phyloP scores from a whole-genome alignment of 2,329 filamentous ascomycete genomes.

The Chrysoporthe austroafricana region DNA sequence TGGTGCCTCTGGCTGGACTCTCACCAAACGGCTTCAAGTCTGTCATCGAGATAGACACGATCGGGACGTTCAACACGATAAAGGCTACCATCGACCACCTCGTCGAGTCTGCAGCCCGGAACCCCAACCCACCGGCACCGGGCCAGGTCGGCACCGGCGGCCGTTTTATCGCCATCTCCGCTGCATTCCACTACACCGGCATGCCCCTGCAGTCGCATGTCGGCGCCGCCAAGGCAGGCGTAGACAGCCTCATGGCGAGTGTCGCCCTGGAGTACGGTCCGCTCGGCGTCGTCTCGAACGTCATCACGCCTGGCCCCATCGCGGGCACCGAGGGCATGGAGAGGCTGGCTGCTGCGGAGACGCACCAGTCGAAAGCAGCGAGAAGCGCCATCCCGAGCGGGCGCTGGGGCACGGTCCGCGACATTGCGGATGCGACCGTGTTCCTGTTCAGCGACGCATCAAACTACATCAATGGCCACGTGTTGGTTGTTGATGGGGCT shows the following conservation, averaged over 20 bases:
- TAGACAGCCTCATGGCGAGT: slow-evolving; percentile 81
- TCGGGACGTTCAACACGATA: slow-evolving; percentile 92
- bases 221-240: slow-evolving; percentile 86
- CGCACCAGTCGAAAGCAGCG: slow-evolving; percentile 40
- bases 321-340: slow-evolving; percentile 80
- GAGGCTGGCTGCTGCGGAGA: slow-evolving; percentile 54
- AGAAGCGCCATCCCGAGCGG: slow-evolving; percentile 68
- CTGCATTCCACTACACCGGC: slow-evolving; percentile 88
- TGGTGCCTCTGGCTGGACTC: slow-evolving; percentile 81
- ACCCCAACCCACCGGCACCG: slow-evolving; percentile 61
- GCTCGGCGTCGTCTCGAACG: slow-evolving; percentile 82
- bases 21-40: slow-evolving; percentile 90
- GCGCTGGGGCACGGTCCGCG: slow-evolving; percentile 76
- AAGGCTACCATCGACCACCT: slow-evolving; percentile 89
- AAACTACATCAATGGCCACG: slow-evolving; percentile 83
- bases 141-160: slow-evolving; percentile 67
- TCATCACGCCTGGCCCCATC: slow-evolving; percentile 87
- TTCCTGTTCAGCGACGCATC: slow-evolving; percentile 86
- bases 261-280: slow-evolving; percentile 91
- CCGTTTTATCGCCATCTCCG: slow-evolving; percentile 87
- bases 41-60: slow-evolving; percentile 93
- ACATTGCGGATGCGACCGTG: slow-evolving; percentile 91
- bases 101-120: slow-evolving; percentile 69
- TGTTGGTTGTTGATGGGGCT: slow-evolving; percentile 73
- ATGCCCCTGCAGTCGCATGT: slow-evolving; percentile 87